Conservation (phyloP, 306 rosid genomes). For the Glycine soja region DNA sequence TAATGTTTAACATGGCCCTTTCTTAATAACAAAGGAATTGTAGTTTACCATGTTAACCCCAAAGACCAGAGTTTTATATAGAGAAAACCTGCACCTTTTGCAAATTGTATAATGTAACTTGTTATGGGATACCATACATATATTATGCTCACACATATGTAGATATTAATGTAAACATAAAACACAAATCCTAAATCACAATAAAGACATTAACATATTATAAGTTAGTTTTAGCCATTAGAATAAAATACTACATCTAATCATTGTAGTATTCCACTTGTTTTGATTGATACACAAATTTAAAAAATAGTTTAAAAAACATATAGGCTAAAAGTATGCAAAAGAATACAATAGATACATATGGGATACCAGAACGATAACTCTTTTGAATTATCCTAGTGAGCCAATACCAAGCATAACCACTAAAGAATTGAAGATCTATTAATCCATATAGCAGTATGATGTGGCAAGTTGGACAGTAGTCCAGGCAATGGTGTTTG, state of each 20-base stretch:
- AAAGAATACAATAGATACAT: background rate
- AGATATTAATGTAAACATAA: background rate
- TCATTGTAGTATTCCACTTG: conserved; percentile 7
- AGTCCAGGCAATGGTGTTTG: conserved; percentile 47
- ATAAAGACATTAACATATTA: background rate
- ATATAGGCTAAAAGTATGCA: background rate
- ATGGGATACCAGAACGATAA: background rate
- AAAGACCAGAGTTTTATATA: background rate
- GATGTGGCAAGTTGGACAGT: conserved; percentile 60
- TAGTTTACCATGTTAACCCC: conserved; percentile 53
- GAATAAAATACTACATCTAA: conserved; percentile 1
- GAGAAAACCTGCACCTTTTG: background rate
- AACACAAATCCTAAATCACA: no score
- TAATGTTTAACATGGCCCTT: conserved; percentile 48
- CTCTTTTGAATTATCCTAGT: conserved; percentile 22
- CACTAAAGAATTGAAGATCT: conserved; percentile 26
- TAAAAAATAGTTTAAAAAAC: background rate
- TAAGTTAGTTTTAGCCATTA: background rate
- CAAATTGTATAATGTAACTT: background rate
- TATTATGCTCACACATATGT: background rate
- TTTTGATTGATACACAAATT: background rate
- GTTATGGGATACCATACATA: background rate
- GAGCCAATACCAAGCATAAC: conserved; percentile 26
- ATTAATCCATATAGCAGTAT: conserved; percentile 30
- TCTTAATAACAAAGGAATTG: conserved; percentile 75